phyloP scores from a whole-genome alignment of 2,329 filamentous ascomycete species.

The Aspergillus pseudonomiae region DNA sequence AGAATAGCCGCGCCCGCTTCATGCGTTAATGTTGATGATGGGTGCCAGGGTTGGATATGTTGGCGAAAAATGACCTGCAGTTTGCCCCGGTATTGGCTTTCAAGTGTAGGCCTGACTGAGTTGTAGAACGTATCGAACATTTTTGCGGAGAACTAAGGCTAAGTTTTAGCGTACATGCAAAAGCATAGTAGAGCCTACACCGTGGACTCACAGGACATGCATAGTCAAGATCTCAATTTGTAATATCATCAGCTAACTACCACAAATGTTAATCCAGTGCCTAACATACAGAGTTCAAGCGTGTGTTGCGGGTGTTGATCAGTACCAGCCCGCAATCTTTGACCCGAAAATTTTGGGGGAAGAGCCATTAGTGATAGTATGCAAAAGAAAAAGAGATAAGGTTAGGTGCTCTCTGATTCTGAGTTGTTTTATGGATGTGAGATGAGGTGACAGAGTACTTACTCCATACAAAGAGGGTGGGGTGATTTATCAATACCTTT shows the following conservation, averaged over 20 bases:
- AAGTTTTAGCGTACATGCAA: conserved; percentile 1
- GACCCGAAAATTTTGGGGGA: conserved; percentile 62
- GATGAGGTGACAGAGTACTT: neutral
- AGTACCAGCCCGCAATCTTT: conserved; percentile 36
- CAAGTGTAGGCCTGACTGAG: conserved; percentile 66
- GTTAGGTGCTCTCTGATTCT: neutral
- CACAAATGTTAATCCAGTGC: neutral
- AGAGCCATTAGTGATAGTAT: conserved; percentile 54
- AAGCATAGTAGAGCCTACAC: neutral
- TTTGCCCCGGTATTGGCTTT: conserved; percentile 59
- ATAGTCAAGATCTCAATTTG: conserved; percentile 73
- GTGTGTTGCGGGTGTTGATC: conserved; percentile 34
- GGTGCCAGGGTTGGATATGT: conserved; percentile 95
- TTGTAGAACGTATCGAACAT: conserved; percentile 77
- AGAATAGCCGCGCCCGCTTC: conserved; percentile 85
- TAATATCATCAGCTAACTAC: neutral
- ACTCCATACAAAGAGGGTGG: neutral
- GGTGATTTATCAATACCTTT: neutral
- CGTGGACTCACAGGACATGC: conserved; percentile 67
- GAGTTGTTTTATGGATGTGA: neutral
- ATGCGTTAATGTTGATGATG: conserved; percentile 70
- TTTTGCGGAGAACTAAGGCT: conserved; percentile 63
- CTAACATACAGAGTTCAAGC: conserved; percentile 41
- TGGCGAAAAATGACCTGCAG: conserved; percentile 83
- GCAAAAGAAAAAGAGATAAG: neutral